phyloP scores from a whole-genome alignment of 257 asterid species.

The Euphrasia confusa region DNA sequence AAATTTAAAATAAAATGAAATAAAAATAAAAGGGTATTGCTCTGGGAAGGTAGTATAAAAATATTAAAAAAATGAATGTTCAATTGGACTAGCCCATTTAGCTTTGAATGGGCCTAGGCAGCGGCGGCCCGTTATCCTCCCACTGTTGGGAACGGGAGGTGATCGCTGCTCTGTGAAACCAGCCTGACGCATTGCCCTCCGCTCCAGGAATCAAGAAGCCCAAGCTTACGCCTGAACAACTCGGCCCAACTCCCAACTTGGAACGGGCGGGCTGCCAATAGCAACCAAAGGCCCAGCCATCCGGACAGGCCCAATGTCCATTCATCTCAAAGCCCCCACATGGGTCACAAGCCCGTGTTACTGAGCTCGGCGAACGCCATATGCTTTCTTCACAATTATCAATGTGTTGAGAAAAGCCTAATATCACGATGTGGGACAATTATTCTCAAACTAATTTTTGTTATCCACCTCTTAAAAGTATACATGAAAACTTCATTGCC shows the following conservation, averaged over 20 bases:
- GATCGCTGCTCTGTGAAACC: conserved; percentile 22
- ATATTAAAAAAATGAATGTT: conserved; percentile 10
- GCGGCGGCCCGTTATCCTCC: conserved; percentile 19
- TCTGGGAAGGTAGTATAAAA: too few species aligned
- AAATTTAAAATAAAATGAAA: too few species aligned
- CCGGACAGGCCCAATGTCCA: background rate
- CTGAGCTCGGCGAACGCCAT: background rate
- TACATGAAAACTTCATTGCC: too few species aligned
- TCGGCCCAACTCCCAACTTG: conserved; percentile 18
- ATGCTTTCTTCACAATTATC: background rate
- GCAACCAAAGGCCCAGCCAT: background rate
- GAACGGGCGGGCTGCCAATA: background rate
- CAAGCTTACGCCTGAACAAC: background rate
- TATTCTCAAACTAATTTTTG: too few species aligned
- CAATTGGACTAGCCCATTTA: background rate
- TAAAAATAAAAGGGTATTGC: too few species aligned
- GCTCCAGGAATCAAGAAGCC: background rate
- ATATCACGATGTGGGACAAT: background rate
- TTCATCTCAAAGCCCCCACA: conserved; percentile 18
- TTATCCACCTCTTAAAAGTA: too few species aligned
- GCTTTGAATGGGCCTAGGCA: background rate
- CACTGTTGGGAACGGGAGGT: conserved; percentile 18
- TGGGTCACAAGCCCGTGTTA: conserved; percentile 19
- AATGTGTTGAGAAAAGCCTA: background rate
- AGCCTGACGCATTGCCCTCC: conserved; percentile 18